phyloP scores from a whole-genome alignment of 352 stramenopile genomes.

The Pythium brachiatum region DNA sequence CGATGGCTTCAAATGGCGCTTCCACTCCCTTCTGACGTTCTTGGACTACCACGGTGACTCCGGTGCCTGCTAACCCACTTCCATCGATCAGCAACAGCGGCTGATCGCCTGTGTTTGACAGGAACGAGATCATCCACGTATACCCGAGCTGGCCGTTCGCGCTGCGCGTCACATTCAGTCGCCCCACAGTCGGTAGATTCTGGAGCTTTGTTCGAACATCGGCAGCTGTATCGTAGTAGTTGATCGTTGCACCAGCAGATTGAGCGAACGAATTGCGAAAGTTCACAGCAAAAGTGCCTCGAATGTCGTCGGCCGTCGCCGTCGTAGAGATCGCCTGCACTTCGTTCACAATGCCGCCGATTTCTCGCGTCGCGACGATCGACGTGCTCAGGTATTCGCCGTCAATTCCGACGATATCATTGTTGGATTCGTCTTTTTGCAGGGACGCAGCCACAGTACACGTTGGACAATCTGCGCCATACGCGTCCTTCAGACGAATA shows the following conservation, averaged over 20 bases:
- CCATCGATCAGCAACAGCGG: slow-evolving; percentile 46
- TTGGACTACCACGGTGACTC: slow-evolving; percentile 35
- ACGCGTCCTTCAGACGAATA: slow-evolving; percentile 41
- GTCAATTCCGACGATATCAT: slow-evolving; percentile 31
- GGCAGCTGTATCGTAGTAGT: slow-evolving; percentile 61
- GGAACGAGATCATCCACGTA: slow-evolving; percentile 69
- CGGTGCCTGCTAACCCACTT: slow-evolving; percentile 42
- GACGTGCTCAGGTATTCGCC: slow-evolving; percentile 42
- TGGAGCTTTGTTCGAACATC: slow-evolving; percentile 80
- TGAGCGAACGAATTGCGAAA: slow-evolving; percentile 51
- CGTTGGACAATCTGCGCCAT: slow-evolving; percentile 36
- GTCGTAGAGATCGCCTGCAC: slow-evolving; percentile 54
- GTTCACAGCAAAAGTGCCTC: slow-evolving; percentile 61
- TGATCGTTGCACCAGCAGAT: slow-evolving; percentile 45
- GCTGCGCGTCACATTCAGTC: slow-evolving; percentile 53
- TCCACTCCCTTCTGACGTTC: slow-evolving; percentile 64
- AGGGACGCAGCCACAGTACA: slow-evolving; percentile 42
- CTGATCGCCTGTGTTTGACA: slow-evolving; percentile 65
- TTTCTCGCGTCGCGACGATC: slow-evolving; percentile 47
- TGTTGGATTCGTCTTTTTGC: slow-evolving; percentile 38
- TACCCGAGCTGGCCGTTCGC: slow-evolving; percentile 44
- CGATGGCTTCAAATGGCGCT: slow-evolving; percentile 57
- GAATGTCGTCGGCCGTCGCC: slow-evolving; percentile 40
- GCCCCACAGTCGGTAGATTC: slow-evolving; percentile 55
- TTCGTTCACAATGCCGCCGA: slow-evolving; percentile 59